Evolutionary conservation across 257 asterid genomes (phyloP).

Genomic region (Nicotiana otophora): DNA sequence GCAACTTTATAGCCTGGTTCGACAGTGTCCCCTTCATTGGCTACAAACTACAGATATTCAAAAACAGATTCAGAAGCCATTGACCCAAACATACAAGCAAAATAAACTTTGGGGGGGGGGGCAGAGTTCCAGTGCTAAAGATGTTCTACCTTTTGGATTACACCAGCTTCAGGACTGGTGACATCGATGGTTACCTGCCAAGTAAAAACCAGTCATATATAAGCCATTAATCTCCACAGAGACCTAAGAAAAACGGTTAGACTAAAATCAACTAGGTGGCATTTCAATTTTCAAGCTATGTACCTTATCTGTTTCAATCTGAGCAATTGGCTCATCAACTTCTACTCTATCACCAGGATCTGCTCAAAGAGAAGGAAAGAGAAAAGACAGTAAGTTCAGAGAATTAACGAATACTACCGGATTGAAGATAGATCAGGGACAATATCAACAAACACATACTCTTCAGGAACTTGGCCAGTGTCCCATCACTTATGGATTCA

Average conservation of each 20-base stretch:
- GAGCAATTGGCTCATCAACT: conserved; percentile 93
- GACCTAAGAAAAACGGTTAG: neutral
- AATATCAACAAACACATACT: conserved; percentile 34
- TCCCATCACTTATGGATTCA: conserved; percentile 92
- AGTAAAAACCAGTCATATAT: conserved; percentile 15
- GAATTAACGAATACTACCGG: neutral
- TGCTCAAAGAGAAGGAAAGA: conserved; percentile 25
- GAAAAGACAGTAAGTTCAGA: neutral
- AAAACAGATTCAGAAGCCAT: neutral
- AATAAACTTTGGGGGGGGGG: neutral
- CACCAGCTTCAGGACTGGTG: conserved; percentile 97
- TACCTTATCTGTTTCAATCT: conserved; percentile 98
- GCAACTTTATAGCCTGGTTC: conserved; percentile 93
- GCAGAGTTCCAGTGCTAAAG: neutral
- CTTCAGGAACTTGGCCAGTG: conserved; percentile 78
- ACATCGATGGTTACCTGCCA: conserved; percentile 94
- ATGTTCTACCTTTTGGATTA: conserved; percentile 69
- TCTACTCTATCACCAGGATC: conserved; percentile 89
- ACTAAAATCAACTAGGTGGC: neutral
- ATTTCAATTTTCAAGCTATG: neutral
- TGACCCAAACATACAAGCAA: neutral
- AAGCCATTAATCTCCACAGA: neutral
- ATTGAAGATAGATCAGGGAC: neutral
- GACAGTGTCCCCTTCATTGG: conserved; percentile 93
- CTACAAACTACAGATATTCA: conserved; percentile 46